Base-by-base conservation (phyloP, 805 yeast genomes). In the Cyberlindnera meyerae region DNA sequence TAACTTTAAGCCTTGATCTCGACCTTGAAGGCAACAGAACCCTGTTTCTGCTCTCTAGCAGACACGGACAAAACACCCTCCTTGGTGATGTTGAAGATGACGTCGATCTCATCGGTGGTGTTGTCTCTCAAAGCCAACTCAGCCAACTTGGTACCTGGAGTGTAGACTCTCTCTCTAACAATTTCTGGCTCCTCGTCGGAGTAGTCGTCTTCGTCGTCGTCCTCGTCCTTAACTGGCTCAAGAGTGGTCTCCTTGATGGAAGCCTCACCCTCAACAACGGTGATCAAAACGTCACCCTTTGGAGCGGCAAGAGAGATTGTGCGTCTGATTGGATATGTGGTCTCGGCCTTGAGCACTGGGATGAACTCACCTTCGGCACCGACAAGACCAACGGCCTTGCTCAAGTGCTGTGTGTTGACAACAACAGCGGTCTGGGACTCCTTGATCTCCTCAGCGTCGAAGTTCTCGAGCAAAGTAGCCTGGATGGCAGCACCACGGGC, bases 401-500 rank as follows among this genome's bases (percentile, higher is more conserved):
- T 61, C 45, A 88, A 64, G 61, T 93, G 97, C 58, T 86, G 90
- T 44, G 96, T 89, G 71, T 83, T 83, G 51, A 87, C 71, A 43
- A 89, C 84, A 42, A 84, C 76, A 21, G 94, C 93, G 63, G 84
- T 83, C 51, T 79, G 68, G 40, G 93, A 80, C 65, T 87, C 95
- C 32, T 71, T 67, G 52, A 81, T 69, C 63, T 87, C 93, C 45
- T 84, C 95, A 36, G 75, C 87, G 55, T 82, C 93, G 54, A 86
- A 94, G 40, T 77, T 69, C 54, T 82, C 90, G 54, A 90, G 70
- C 43, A 77, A 57, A 26, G 95, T 78, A 34, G 96, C 98, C 73
- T 93, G 97, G 60, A 90, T 74, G 45, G 97, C 96, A 41, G 96
- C 94, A 66, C 98, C 98, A 57, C 94, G 81, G 47, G 95, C 80